Conservation (phyloP, 2,329 filamentous ascomycete species). For the Fusarium hainanense region DNA sequence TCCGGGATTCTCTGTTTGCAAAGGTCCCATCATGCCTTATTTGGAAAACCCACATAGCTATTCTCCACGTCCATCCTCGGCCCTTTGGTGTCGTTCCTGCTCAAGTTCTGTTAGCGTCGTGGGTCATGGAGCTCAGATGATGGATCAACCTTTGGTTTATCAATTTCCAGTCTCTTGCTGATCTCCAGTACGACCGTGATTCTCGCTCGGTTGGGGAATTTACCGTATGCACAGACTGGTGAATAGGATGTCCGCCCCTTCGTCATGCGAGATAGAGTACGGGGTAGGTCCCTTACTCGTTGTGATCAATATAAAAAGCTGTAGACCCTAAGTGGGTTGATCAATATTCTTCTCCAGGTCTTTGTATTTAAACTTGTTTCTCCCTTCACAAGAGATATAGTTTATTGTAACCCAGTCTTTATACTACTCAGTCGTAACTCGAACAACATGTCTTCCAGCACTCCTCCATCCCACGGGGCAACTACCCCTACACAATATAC, state of each 20-base stretch:
- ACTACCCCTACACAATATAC: slow-evolving; percentile 43
- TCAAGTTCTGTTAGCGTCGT: slow-evolving; percentile 32
- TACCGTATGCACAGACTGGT: slow-evolving; percentile 13
- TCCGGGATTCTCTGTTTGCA: slow-evolving; percentile 10
- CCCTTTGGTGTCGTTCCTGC: slow-evolving; percentile 22
- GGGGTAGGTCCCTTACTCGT: slow-evolving; percentile 21
- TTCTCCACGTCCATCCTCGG: slow-evolving; percentile 22
- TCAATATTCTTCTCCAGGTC: slow-evolving; percentile 5
- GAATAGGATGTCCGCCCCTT: slow-evolving; percentile 17
- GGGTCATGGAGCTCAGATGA: slow-evolving; percentile 25
- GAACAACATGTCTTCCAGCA: slow-evolving; percentile 36
- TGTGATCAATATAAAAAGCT: slow-evolving; percentile 26
- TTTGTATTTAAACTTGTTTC: slow-evolving; percentile 2
- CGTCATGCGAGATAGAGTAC: slow-evolving; percentile 26
- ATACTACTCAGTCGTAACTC: not conserved
- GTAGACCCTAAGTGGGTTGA: slow-evolving; percentile 15
- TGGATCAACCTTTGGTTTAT: slow-evolving; percentile 6
- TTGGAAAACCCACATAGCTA: slow-evolving; percentile 22
- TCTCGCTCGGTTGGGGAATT: not conserved
- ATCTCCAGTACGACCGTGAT: slow-evolving; percentile 8
- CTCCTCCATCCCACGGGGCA: slow-evolving; percentile 38
- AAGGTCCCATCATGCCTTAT: slow-evolving; percentile 27
- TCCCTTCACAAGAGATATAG: not conserved
- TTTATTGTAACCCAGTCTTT: not conserved
- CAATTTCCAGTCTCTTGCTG: slow-evolving; percentile 19